A percentile compares a stretch with the other conserved stretches of the same genome.
phyloP scores from a whole-genome alignment of 352 stramenopile species.

The Phytophthora nicotianae region DNA sequence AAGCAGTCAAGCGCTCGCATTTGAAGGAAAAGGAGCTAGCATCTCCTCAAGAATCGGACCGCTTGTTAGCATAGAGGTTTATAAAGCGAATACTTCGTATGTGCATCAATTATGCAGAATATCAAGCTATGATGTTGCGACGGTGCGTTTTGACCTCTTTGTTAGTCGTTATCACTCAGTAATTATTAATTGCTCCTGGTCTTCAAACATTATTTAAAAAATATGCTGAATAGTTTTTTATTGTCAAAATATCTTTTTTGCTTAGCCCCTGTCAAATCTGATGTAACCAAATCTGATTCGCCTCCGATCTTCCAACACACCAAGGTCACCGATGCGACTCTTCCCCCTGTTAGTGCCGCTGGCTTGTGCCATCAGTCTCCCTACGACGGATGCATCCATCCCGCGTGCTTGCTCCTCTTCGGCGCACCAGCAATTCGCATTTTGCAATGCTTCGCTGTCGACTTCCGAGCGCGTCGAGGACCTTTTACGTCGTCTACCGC shows the following conservation, averaged over 20 bases:
- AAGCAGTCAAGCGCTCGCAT: slow-evolving; percentile 57
- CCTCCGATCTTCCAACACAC: not conserved
- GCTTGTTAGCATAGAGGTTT: slow-evolving; percentile 22
- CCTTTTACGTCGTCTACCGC: slow-evolving; percentile 69
- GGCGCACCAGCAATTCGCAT: slow-evolving; percentile 48
- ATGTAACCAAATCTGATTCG: not conserved
- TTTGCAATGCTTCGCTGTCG: slow-evolving; percentile 79
- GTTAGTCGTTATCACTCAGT: too few relatives aligned
- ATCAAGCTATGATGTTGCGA: too few relatives aligned
- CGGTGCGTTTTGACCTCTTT: too few relatives aligned
- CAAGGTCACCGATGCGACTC: slow-evolving; percentile 2
- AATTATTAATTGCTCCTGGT: too few relatives aligned
- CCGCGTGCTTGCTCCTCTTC: slow-evolving; percentile 56
- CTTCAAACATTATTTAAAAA: not conserved
- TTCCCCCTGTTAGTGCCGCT: slow-evolving; percentile 1
- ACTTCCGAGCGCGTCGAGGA: slow-evolving; percentile 73
- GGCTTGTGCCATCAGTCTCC: not conserved
- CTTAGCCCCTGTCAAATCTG: slow-evolving; percentile 1
- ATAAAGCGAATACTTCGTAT: not conserved
- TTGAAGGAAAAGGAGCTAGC: slow-evolving; percentile 34
- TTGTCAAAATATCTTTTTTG: too few relatives aligned
- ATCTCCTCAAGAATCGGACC: slow-evolving; percentile 29
- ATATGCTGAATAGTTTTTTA: not conserved
- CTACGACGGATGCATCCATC: slow-evolving; percentile 32
- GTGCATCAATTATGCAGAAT: too few relatives aligned